A percentile compares a stretch with the other conserved stretches of the same genome.
These are phyloP conservation scores for Colletotrichum noveboracense DNA, from an alignment of 2,329 filamentous ascomycete genomes.

Conservation along the genomic window DNA sequence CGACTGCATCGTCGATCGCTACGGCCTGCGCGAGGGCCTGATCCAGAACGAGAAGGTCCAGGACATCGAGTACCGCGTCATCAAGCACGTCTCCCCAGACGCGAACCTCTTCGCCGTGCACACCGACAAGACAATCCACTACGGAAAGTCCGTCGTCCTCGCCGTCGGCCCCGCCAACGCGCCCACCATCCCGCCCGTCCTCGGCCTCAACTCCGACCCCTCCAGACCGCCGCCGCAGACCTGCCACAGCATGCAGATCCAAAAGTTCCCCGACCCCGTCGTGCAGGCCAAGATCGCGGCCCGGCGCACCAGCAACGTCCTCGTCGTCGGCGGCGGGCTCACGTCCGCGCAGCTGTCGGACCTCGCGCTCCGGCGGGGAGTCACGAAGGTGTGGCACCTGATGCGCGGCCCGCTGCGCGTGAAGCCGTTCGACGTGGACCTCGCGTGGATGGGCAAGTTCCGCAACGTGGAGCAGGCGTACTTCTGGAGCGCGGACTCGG, in stretches of 20 bases:
- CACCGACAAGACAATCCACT: slow-evolving; percentile 58
- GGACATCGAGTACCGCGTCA: slow-evolving; percentile 64
- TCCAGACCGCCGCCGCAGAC: slow-evolving; percentile 41
- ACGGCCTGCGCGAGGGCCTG: slow-evolving; percentile 59
- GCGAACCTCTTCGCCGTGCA: slow-evolving; percentile 69
- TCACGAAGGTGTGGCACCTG: slow-evolving; percentile 72
- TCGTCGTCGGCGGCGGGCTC: slow-evolving; percentile 77
- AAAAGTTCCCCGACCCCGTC: slow-evolving; percentile 58
- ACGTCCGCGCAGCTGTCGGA: slow-evolving; percentile 78
- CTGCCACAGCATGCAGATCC: slow-evolving; percentile 70
- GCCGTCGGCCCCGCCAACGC: slow-evolving; percentile 73
- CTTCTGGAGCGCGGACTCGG: slow-evolving; percentile 78
- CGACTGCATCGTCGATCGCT: slow-evolving; percentile 59
- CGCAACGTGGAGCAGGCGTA: slow-evolving; percentile 77
- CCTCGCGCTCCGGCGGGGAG: slow-evolving; percentile 66
- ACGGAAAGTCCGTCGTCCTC: slow-evolving; percentile 69
- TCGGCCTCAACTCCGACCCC: slow-evolving; percentile 32
- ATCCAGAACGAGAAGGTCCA: slow-evolving; percentile 65
- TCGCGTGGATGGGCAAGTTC: slow-evolving; percentile 84
- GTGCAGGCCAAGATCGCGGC: slow-evolving; percentile 58
- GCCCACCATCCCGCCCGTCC: slow-evolving; percentile 51
- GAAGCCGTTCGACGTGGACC: slow-evolving; percentile 79
- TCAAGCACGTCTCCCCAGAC: slow-evolving; percentile 48
- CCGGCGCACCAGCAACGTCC: slow-evolving; percentile 61
- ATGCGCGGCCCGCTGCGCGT: slow-evolving; percentile 66